Evolutionary conservation across 805 yeast genomes (phyloP).

Genomic region (Millerozyma miso): DNA sequence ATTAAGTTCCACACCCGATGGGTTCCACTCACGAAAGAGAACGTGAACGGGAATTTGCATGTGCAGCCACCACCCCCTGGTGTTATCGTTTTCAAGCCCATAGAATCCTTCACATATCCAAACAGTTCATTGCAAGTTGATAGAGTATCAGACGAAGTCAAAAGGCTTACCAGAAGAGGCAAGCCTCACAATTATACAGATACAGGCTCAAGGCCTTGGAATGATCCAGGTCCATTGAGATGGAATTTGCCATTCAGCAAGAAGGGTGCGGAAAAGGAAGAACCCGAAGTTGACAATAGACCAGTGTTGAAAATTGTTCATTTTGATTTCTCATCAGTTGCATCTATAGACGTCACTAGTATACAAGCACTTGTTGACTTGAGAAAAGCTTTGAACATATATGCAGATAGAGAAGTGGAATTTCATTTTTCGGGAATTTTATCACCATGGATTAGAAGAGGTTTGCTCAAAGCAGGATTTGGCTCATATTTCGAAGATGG

Average conservation of each 20-base stretch:
- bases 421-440: slow-evolving; percentile 83
- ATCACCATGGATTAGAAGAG: slow-evolving; percentile 83
- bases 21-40: slow-evolving; percentile 57
- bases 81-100: slow-evolving; percentile 76
- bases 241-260: slow-evolving; percentile 30
- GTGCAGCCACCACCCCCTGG: slow-evolving; percentile 87
- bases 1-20: slow-evolving; percentile 55
- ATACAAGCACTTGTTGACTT: slow-evolving; percentile 75
- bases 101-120: slow-evolving; percentile 78
- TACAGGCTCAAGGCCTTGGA: slow-evolving; percentile 80
- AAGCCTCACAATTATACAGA: slow-evolving; percentile 31
- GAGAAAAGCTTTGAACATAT: slow-evolving; percentile 63
- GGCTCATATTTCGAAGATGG: slow-evolving; percentile 51
- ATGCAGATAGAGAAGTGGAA: slow-evolving; percentile 81
- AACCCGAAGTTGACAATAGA: slow-evolving; percentile 38
- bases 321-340: slow-evolving; percentile 75
- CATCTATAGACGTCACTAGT: slow-evolving; percentile 75
- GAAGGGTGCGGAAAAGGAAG: slow-evolving; percentile 11
- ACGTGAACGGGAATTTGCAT: slow-evolving; percentile 51
- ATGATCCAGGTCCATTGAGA: slow-evolving; percentile 70
- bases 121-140: slow-evolving; percentile 76
- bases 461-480: slow-evolving; percentile 71
- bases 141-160: slow-evolving; percentile 61
- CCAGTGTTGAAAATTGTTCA: slow-evolving; percentile 71
- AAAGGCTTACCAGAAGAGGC: slow-evolving; percentile 58